Evolutionary conservation across 441 rosid species (phyloP).

Genomic region (Jatropha multifida): DNA sequence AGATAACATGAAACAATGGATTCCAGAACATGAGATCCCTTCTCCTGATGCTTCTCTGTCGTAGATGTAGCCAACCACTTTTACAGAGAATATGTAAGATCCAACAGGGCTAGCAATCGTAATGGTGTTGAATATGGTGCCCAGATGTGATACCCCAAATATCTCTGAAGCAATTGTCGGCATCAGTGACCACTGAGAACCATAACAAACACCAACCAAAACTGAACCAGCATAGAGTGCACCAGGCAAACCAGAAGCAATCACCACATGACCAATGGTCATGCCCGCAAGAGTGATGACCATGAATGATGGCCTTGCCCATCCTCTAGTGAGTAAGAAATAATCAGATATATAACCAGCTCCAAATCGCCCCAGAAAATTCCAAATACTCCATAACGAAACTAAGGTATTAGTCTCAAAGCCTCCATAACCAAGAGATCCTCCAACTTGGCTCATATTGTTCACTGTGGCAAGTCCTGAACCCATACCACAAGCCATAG

Average conservation of each 20-base stretch:
- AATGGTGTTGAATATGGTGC: constrained; percentile 71
- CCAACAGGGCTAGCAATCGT: constrained; percentile 73
- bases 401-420: constrained; percentile 51
- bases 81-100: constrained; percentile 69
- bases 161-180: constrained; percentile 70
- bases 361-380: constrained; percentile 66
- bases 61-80: constrained; percentile 64
- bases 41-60: constrained; percentile 54
- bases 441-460: constrained; percentile 66
- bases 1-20: constrained; percentile 47
- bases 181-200: constrained; percentile 83
- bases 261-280: constrained; percentile 47
- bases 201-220: constrained; percentile 69
- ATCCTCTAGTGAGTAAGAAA: constrained; percentile 46
- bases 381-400: constrained; percentile 71
- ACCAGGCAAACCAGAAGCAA: constrained; percentile 56
- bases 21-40: constrained; percentile 42
- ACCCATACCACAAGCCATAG: constrained; percentile 81
- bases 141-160: constrained; percentile 65
- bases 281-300: constrained; percentile 49
- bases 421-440: constrained; percentile 59
- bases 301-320: constrained; percentile 59
- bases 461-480: constrained; percentile 63
- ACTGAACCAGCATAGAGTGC: constrained; percentile 54
- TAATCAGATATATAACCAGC: constrained; percentile 56